A percentile compares a stretch with the other conserved stretches of the same genome.
These are phyloP conservation scores for Alternaria panax DNA, from an alignment of 2,329 filamentous ascomycete species.

Conservation along the genomic window DNA sequence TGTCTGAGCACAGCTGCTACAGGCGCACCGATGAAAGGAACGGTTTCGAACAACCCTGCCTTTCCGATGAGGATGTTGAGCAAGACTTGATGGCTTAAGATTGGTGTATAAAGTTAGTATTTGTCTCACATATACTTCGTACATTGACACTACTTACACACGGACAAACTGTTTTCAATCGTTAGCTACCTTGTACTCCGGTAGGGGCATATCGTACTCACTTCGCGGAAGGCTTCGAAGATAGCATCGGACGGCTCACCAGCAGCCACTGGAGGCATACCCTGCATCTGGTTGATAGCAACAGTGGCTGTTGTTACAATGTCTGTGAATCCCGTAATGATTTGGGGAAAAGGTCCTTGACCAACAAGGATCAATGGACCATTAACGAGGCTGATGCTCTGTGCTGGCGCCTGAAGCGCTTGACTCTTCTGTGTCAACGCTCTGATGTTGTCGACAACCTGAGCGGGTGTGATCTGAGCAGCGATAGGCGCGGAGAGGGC, in stretches of 20 bases:
- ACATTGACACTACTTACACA: no score
- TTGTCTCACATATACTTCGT: no score
- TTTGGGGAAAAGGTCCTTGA: constrained; percentile 16
- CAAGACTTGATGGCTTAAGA: constrained; percentile 24
- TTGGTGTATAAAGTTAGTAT: no score
- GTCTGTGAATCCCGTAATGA: constrained; percentile 21
- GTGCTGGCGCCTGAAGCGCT: constrained; percentile 19
- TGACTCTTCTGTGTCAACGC: constrained; percentile 17
- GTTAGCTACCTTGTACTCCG: background rate
- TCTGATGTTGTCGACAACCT: constrained; percentile 19
- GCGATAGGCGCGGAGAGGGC: constrained; percentile 20
- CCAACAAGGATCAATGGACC: constrained; percentile 18
- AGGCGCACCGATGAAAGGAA: constrained; percentile 22
- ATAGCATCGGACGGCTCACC: constrained; percentile 9
- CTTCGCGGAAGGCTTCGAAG: constrained; percentile 25
- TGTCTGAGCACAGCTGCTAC: constrained; percentile 22
- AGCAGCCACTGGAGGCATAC: constrained; percentile 4
- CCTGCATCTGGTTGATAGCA: constrained; percentile 16
- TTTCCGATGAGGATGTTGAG: constrained; percentile 29
- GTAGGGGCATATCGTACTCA: background rate
- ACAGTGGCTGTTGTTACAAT: constrained; percentile 15
- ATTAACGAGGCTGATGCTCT: constrained; percentile 18
- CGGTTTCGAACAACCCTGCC: constrained; percentile 19
- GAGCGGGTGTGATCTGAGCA: constrained; percentile 10
- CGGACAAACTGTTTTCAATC: constrained; percentile 19